Percentiles rank a stretch among this genome's conserved stretches.
phyloP scores from a whole-genome alignment of 306 rosid genomes.

The Sindora glabra region DNA sequence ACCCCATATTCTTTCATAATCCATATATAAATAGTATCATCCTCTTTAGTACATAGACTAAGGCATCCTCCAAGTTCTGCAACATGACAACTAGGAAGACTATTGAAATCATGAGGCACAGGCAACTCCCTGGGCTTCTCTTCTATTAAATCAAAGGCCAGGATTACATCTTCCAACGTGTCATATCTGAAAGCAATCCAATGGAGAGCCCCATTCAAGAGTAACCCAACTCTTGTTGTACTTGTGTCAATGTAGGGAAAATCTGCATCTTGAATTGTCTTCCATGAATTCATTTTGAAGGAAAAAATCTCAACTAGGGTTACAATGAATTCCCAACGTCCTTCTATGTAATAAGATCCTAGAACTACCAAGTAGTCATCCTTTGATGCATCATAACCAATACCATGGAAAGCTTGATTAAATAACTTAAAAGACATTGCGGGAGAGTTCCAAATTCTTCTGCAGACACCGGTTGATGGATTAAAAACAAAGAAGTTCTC shows the following conservation, averaged over 20 bases:
- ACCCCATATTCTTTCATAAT: not conserved
- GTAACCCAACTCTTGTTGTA: not conserved
- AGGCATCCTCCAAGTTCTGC: not conserved
- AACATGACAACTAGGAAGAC: not conserved
- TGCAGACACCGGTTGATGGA: not conserved
- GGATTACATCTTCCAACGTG: not conserved
- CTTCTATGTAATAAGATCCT: not conserved
- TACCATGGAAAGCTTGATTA: not conserved
- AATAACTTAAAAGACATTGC: too few species aligned
- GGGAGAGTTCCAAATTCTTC: not conserved
- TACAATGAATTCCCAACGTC: fast-evolving
- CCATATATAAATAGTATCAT: not conserved
- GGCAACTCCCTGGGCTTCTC: not conserved
- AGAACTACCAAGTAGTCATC: conserved; percentile 8
- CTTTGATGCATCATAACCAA: not conserved
- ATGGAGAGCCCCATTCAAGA: not conserved
- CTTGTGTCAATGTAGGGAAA: not conserved
- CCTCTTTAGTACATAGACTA: not conserved
- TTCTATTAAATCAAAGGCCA: not conserved
- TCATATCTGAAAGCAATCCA: not conserved
- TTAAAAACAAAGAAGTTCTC: not conserved
- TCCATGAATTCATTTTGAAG: not conserved
- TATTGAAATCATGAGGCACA: not conserved
- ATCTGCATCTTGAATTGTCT: not conserved
- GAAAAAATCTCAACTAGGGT: not conserved